Conservation (phyloP, 345 rosid genomes). For the Orychophragmus violaceus region DNA sequence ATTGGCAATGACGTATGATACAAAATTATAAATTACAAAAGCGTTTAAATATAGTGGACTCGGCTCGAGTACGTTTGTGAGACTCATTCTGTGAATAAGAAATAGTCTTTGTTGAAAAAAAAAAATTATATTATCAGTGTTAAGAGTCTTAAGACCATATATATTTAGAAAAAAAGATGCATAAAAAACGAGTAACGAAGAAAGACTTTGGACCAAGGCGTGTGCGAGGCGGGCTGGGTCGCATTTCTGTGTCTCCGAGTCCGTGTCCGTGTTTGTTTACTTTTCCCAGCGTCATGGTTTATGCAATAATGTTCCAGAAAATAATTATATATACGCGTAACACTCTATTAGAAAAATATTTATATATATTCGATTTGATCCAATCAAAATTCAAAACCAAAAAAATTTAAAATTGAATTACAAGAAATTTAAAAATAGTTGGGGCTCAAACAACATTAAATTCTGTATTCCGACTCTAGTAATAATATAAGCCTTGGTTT, state of each 20-base stretch:
- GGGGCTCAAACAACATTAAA: background rate
- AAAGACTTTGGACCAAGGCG: slow-evolving; percentile 18
- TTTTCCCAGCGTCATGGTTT: slow-evolving; percentile 27
- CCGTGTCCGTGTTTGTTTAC: slow-evolving; percentile 34
- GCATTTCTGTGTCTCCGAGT: background rate
- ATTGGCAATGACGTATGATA: background rate
- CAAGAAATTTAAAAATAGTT: background rate
- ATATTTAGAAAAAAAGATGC: background rate
- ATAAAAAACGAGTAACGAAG: slow-evolving; percentile 12
- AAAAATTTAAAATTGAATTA: background rate
- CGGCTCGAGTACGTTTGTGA: background rate
- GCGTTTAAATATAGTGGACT: background rate
- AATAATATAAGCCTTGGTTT: too few relatives aligned
- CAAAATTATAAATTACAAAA: background rate
- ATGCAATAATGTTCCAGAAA: background rate
- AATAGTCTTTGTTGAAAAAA: slow-evolving; percentile 11
- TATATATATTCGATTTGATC: background rate
- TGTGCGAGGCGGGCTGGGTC: slow-evolving; percentile 18
- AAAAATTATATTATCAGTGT: background rate
- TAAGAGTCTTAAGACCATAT: background rate
- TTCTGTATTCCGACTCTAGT: background rate
- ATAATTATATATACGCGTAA: background rate
- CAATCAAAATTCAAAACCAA: background rate
- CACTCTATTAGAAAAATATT: background rate
- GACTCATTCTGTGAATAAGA: slow-evolving; percentile 14